phyloP scores from a whole-genome alignment of 1,139 yeast genomes.

The Taphrina wiesneri region DNA sequence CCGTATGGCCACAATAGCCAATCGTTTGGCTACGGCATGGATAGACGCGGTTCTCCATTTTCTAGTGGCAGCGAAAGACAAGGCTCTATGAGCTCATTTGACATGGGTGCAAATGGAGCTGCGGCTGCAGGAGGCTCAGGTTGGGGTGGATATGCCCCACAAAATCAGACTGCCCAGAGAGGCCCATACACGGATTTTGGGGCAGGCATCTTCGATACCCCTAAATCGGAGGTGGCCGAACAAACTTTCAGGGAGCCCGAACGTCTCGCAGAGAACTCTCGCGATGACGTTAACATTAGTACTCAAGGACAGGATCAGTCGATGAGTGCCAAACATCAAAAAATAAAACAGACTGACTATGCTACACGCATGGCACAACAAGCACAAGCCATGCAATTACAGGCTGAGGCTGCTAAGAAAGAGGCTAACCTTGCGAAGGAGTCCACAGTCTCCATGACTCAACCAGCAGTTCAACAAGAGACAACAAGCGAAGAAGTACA shows the following conservation, averaged over 20 bases:
- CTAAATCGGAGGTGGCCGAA: conserved; percentile 36
- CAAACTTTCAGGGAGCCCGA: conserved; percentile 25
- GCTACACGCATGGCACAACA: conserved; percentile 17
- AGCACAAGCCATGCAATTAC: conserved; percentile 7
- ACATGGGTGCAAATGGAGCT: conserved; percentile 10
- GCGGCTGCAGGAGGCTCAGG: conserved; percentile 20
- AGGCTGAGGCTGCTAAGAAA: conserved; percentile 6
- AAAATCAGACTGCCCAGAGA: conserved; percentile 19
- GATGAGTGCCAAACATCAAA: not conserved
- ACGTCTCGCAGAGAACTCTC: not conserved
- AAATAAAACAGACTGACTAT: conserved; percentile 1
- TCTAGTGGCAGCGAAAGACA: conserved; percentile 22
- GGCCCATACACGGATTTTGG: conserved; percentile 34
- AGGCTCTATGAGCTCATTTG: conserved; percentile 13
- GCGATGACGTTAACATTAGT: conserved; percentile 9
- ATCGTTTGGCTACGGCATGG: conserved; percentile 15
- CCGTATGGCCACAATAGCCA: conserved; percentile 9
- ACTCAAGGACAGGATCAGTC: conserved; percentile 1
- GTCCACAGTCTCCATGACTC: not conserved
- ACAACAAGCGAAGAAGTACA: not conserved
- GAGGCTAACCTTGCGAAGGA: not conserved
- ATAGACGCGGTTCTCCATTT: conserved; percentile 29
- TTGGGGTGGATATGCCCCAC: conserved; percentile 22
- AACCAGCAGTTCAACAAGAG: not conserved
- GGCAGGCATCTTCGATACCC: conserved; percentile 36